Conservation (phyloP, 2,329 filamentous ascomycete species). For the Aspergillus fumigatus region DNA sequence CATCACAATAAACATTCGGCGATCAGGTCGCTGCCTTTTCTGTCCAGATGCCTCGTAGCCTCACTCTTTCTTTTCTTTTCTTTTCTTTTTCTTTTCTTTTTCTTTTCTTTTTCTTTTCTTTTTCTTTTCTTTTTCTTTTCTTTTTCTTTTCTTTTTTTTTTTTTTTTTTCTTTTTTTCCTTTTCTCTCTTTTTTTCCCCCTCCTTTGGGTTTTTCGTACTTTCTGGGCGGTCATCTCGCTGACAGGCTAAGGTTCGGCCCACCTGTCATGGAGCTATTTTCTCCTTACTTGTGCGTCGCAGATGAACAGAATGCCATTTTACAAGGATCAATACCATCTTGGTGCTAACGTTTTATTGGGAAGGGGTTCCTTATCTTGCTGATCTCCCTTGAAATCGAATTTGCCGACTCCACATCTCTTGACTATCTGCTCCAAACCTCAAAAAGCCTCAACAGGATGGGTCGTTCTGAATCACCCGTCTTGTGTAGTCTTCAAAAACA, state of each 20-base stretch:
- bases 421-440: not conserved
- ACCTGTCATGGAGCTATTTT: not conserved
- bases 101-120: not conserved
- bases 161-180: not conserved
- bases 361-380: not conserved
- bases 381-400: not conserved
- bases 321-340: not conserved
- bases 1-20: not conserved
- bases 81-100: not conserved
- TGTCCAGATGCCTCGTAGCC: not conserved
- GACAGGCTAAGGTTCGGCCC: not conserved
- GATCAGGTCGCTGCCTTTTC: not conserved
- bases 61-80: not conserved
- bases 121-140: not conserved
- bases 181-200: no score
- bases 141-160: not conserved
- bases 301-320: not conserved
- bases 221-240: not conserved
- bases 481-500: not conserved
- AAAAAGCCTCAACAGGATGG: not conserved
- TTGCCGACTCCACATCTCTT: not conserved
- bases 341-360: no score
- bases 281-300: not conserved
- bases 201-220: not conserved
- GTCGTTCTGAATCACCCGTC: not conserved